Evolutionary conservation across 345 rosid genomes (phyloP).

Genomic region (Bruguiera gymnorhiza): DNA sequence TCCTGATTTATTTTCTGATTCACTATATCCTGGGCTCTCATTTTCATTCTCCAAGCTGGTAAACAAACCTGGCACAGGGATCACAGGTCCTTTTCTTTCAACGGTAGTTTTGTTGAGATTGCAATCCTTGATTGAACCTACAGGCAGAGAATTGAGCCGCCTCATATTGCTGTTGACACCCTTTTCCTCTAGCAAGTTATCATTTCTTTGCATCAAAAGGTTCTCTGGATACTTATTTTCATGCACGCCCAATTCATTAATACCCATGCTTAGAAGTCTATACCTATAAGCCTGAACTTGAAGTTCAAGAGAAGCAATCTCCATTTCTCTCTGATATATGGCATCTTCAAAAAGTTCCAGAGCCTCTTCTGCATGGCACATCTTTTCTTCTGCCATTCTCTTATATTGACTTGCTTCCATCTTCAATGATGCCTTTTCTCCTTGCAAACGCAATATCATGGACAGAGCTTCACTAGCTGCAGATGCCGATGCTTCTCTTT

Average conservation of each 20-base stretch:
- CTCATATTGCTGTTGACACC: conserved; percentile 14
- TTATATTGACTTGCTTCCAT: conserved; percentile 92
- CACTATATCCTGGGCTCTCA: conserved; percentile 26
- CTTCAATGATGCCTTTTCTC: conserved; percentile 65
- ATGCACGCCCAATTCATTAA: conserved; percentile 41
- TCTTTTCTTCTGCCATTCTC: conserved; percentile 80
- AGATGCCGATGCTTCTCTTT: conserved; percentile 73
- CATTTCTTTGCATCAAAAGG: conserved; percentile 33
- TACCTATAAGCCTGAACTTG: conserved; percentile 76
- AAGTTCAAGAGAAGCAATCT: conserved; percentile 77
- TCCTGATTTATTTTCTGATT: conserved; percentile 30
- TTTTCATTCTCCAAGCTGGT: conserved; percentile 18
- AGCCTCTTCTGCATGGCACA: conserved; percentile 75
- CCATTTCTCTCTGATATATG: conserved; percentile 78
- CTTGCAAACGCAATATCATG: conserved; percentile 82
- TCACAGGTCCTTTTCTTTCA: conserved; percentile 18
- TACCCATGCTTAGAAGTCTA: conserved; percentile 67
- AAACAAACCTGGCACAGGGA: conserved; percentile 13
- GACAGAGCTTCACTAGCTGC: conserved; percentile 85
- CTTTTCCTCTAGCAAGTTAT: conserved; percentile 25
- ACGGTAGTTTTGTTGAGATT: conserved; percentile 15
- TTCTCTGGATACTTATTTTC: conserved; percentile 50
- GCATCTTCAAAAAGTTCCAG: conserved; percentile 65
- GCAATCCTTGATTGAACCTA: conserved; percentile 21
- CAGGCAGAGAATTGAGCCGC: conserved; percentile 45